phyloP scores from a whole-genome alignment of 2,329 filamentous ascomycete genomes.

The Apiospora marii region DNA sequence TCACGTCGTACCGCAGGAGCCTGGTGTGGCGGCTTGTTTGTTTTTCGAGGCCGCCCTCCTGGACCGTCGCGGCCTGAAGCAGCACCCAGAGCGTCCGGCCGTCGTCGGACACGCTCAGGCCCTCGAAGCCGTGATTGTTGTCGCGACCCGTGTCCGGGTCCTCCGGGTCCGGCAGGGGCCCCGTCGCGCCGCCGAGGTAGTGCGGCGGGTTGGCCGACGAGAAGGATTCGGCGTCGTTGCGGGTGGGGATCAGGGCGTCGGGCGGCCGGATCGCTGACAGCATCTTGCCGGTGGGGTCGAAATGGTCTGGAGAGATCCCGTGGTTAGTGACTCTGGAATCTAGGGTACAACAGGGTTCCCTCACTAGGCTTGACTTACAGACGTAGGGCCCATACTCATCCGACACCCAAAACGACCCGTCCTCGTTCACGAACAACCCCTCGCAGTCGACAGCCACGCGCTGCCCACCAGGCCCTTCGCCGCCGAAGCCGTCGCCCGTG shows the following conservation, averaged over 20 bases:
- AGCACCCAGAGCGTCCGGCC: constrained; percentile 71
- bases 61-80: constrained; percentile 69
- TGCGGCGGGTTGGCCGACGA: constrained; percentile 69
- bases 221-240: constrained; percentile 69
- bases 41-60: constrained; percentile 62
- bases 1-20: constrained; percentile 70
- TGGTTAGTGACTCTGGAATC: too few relatives aligned
- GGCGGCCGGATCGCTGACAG: constrained; percentile 69
- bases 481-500: constrained; percentile 72
- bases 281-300: constrained; percentile 65
- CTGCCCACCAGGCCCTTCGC: constrained; percentile 63
- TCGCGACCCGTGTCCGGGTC: constrained; percentile 68
- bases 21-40: constrained; percentile 64
- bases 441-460: constrained; percentile 71
- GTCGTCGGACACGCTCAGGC: constrained; percentile 67
- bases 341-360: too few relatives aligned
- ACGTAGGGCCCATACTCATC: constrained; percentile 78
- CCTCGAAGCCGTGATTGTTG: constrained; percentile 82
- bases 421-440: constrained; percentile 66
- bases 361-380: constrained; percentile 54
- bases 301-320: too few relatives aligned
- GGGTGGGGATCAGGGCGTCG: constrained; percentile 67
- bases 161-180: constrained; percentile 54
- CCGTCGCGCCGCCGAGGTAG: constrained; percentile 56
- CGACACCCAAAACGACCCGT: constrained; percentile 72